phyloP scores from a whole-genome alignment of 2,329 filamentous ascomycete genomes.

The Xylariaceae sp. region DNA sequence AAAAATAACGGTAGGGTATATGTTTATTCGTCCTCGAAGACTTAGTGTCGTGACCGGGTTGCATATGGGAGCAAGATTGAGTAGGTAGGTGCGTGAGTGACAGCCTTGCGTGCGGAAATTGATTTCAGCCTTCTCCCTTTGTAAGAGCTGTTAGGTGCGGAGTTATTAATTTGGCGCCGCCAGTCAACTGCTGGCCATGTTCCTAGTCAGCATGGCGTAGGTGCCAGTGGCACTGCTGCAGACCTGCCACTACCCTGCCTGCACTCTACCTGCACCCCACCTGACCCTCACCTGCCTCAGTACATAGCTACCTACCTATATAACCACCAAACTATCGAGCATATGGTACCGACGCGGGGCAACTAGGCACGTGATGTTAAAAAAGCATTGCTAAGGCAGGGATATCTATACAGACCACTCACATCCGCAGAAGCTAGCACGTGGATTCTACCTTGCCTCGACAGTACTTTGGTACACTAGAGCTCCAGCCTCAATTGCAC shows the following conservation, averaged over 20 bases:
- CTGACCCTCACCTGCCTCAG: too few species aligned
- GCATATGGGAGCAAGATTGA: constrained; percentile 4
- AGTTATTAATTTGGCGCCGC: not conserved
- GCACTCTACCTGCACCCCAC: not conserved
- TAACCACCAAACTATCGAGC: not conserved
- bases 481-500: constrained; percentile 11
- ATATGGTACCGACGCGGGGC: constrained; percentile 7
- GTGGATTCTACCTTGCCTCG: constrained; percentile 4
- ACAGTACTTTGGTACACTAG: not conserved
- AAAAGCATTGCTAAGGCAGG: not conserved
- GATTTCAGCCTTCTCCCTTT: constrained; percentile 22
- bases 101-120: constrained; percentile 17
- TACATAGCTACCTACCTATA: not conserved
- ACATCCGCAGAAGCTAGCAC: constrained; percentile 11
- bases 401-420: too few species aligned
- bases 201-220: constrained; percentile 14
- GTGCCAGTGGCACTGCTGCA: not conserved
- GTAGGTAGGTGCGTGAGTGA: not conserved
- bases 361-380: constrained; percentile 16
- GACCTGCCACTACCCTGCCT: constrained; percentile 2
- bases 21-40: too few species aligned
- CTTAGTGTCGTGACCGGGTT: too few species aligned
- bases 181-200: not conserved
- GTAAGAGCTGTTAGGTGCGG: not conserved
- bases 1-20: too few species aligned